Percentiles rank a stretch among this genome's conserved stretches.
Evolutionary conservation across 495 filamentous ascomycete species (phyloP).

Genomic region (Neurospora cerealis): DNA sequence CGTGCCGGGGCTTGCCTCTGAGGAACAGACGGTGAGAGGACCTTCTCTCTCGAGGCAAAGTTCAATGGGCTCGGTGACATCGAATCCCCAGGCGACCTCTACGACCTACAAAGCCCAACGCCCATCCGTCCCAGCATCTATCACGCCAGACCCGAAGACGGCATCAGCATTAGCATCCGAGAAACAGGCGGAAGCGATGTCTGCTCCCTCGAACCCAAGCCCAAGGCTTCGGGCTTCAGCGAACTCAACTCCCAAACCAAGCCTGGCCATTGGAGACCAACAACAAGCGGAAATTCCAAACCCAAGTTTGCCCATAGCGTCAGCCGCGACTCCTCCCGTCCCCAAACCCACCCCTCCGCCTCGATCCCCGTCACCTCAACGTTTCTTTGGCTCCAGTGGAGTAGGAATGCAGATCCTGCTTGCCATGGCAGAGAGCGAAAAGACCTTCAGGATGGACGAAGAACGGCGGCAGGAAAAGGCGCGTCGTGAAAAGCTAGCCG

Average conservation of each 20-base stretch:
- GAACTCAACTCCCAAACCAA: background rate
- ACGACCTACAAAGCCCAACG: background rate
- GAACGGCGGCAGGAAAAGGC: background rate
- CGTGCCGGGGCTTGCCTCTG: background rate
- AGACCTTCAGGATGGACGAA: constrained; percentile 5
- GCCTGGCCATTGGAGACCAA: background rate
- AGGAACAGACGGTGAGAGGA: background rate
- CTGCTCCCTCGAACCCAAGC: background rate
- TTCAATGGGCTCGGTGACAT: background rate
- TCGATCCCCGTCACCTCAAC: background rate
- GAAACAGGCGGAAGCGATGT: background rate
- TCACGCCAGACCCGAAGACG: background rate
- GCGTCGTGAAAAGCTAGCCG: background rate
- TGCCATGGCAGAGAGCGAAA: background rate
- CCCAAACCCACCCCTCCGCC: background rate
- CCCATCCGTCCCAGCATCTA: background rate
- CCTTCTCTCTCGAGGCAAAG: background rate
- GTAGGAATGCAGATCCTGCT: background rate
- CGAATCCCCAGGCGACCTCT: background rate
- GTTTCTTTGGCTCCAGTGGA: constrained; percentile 9
- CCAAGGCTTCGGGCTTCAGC: background rate
- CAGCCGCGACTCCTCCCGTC: background rate
- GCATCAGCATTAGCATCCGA: background rate
- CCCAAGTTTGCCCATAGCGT: background rate
- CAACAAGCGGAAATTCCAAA: background rate